Base-by-base conservation (phyloP, 176 grass and related monocot species). In the Eragrostis nindensis region DNA sequence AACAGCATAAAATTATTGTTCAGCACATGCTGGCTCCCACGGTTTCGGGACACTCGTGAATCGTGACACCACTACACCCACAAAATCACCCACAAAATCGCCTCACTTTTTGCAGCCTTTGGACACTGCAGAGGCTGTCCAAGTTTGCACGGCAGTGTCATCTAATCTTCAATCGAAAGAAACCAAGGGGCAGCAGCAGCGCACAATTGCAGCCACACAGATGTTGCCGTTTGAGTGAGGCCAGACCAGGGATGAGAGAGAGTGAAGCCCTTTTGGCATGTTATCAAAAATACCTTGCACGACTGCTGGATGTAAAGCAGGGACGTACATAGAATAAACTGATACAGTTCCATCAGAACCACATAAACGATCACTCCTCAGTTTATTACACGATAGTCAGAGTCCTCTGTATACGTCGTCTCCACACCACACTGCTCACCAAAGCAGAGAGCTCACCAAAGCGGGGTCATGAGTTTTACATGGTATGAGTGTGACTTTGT, bases 121-220 rank as follows among this genome's bases (percentile, higher is more conserved):
- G 47, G 26, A 36, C 36, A 32, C 44, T 49, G 27, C 45, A 39
- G 30, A 30, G 13, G 27, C 17, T 12, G 19, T 18, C 47, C 24
- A 74, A 59, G 38, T 52, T 59, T 75, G 43, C 44, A 50, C 60
- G 61, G 44, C 45, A 50, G 45, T n/a, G 50, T 22, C 13, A 36
- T 11, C 44, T 19, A 41, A 63, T n/a, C 30, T 74, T 74, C 1
- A 29, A 29, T 9, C 11, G 15, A 60, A 68, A 47, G 19, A 60
- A 60, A 84, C 1, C 4, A 32, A 13, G 12, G 6, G 19, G 0
- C 24, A 36, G 29, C 26, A 50, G 8, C 11, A 13, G 2, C 22
- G 19, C 22, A 66, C 49, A 66, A 61, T 17, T 68, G 32, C 38
- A 84, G 73, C 74, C 73, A 69, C 64, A 59, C 18, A 77, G 14